These are phyloP conservation scores for Plectranthus barbatus DNA, from an alignment of 257 asterid species.

Conservation along the genomic window DNA sequence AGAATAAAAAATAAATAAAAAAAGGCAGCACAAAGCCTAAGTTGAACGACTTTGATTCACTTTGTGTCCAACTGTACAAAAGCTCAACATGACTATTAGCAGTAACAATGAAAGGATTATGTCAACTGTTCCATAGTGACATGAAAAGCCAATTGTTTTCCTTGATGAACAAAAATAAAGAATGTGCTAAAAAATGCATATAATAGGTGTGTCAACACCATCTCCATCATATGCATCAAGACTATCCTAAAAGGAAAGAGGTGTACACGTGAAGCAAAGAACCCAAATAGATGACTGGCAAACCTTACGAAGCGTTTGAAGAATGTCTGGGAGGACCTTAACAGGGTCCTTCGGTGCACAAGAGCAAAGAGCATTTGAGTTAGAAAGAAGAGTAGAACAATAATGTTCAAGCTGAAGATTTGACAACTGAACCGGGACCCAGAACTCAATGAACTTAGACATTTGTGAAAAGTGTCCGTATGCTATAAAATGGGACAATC, in stretches of 20 bases:
- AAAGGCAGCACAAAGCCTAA: slow-evolving; percentile 12
- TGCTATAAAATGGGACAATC: slow-evolving; percentile 29
- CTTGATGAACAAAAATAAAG: not conserved
- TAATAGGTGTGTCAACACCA: not conserved
- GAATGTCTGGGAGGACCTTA: slow-evolving; percentile 61
- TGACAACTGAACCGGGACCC: slow-evolving; percentile 82
- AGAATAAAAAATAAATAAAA: too few relatives aligned
- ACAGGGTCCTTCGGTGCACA: slow-evolving; percentile 42
- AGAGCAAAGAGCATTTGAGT: slow-evolving; percentile 46
- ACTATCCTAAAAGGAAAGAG: not conserved
- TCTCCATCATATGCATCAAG: not conserved
- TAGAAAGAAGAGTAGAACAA: slow-evolving; percentile 60
- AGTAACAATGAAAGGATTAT: not conserved
- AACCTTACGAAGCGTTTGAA: slow-evolving; percentile 71
- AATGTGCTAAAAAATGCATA: not conserved
- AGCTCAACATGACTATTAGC: slow-evolving; percentile 3
- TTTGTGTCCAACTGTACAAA: not conserved
- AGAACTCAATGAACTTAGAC: slow-evolving; percentile 69
- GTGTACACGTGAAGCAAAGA: slow-evolving; percentile 7
- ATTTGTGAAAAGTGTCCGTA: slow-evolving; percentile 27
- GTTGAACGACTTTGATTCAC: not conserved
- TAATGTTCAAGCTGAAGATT: slow-evolving; percentile 81
- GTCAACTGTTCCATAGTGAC: slow-evolving; percentile 3
- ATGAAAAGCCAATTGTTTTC: not conserved
- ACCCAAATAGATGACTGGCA: slow-evolving; percentile 15